Conservation (phyloP, 2,329 filamentous ascomycete species). For the Colletotrichum sp. region DNA sequence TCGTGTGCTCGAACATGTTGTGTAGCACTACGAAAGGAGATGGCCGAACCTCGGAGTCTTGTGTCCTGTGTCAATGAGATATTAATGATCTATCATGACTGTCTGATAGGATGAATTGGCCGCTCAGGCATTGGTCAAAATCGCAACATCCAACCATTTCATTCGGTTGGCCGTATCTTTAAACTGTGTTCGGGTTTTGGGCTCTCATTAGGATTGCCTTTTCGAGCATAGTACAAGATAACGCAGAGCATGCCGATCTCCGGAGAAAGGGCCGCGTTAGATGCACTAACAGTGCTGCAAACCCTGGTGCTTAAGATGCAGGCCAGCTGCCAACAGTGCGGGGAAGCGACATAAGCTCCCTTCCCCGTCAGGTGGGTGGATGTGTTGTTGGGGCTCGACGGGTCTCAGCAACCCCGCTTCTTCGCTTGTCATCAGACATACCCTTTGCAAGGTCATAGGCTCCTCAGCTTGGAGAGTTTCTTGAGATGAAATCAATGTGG, state of each 20-base stretch:
- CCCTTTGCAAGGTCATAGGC: background rate
- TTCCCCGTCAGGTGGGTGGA: background rate
- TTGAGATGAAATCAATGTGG: background rate
- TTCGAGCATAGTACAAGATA: background rate
- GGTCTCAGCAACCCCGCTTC: background rate
- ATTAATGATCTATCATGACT: background rate
- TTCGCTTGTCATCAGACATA: background rate
- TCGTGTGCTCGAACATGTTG: background rate
- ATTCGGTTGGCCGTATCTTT: background rate
- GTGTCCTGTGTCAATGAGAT: background rate
- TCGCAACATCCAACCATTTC: background rate
- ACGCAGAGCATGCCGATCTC: background rate
- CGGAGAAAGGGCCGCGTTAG: background rate
- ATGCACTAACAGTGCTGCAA: background rate
- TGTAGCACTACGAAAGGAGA: background rate
- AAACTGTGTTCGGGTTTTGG: background rate
- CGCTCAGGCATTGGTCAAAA: background rate
- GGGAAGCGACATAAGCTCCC: background rate
- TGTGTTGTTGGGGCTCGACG: background rate
- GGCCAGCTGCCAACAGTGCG: background rate
- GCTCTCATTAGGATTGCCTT: background rate
- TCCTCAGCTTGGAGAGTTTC: background rate
- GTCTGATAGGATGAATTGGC: background rate
- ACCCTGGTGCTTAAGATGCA: background rate
- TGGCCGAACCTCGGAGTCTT: background rate